Conservation (phyloP, 257 asterid genomes). For the Lycium barbarum region DNA sequence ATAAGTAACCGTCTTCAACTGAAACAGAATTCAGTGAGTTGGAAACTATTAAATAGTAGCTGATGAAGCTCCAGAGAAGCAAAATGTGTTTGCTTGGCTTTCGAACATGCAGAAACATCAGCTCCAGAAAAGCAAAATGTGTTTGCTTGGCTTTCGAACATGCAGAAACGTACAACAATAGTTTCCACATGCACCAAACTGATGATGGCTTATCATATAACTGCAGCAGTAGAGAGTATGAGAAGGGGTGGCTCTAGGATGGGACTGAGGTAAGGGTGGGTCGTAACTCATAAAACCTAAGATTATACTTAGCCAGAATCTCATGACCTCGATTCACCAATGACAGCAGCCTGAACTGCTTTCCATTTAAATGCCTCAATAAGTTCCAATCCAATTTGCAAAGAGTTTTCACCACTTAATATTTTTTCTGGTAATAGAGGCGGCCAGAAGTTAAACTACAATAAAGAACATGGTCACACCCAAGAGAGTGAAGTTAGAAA, state of each 20-base stretch:
- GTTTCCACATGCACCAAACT: conserved; percentile 1
- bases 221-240: not conserved
- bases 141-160: not conserved
- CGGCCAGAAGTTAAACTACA: not conserved
- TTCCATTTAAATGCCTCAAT: not conserved
- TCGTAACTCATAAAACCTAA: conserved; percentile 4
- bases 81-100: not conserved
- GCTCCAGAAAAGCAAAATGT: not conserved
- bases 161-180: conserved; percentile 16
- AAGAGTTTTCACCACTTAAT: not conserved
- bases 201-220: conserved; percentile 3
- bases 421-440: not conserved
- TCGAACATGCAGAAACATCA: conserved; percentile 10
- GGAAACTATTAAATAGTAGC: not conserved
- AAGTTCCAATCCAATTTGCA: not conserved
- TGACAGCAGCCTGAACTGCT: not conserved
- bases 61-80: not conserved
- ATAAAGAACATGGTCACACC: not conserved
- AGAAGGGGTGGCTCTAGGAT: not conserved
- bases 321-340: not conserved
- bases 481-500: not conserved
- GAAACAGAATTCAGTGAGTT: not conserved
- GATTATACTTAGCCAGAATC: not conserved
- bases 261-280: not conserved
- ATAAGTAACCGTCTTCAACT: not conserved